phyloP scores from a whole-genome alignment of 495 filamentous ascomycete species.

The Bombardia bombarda region DNA sequence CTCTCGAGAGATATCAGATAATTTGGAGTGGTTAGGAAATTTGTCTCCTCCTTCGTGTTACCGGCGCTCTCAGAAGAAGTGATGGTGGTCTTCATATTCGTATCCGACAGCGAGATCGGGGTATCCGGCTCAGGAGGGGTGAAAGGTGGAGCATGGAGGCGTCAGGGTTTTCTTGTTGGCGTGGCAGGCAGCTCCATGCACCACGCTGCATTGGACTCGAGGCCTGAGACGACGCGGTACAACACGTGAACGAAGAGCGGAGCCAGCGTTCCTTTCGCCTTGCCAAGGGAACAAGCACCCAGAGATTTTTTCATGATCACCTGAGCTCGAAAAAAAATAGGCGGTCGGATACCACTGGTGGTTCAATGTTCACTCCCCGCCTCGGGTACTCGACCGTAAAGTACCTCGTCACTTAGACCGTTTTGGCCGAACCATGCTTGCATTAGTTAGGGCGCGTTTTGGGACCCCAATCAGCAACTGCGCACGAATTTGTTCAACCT shows the following conservation, averaged over 20 bases:
- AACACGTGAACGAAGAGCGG: neutral
- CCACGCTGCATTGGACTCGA: neutral
- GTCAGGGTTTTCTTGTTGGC: conserved; percentile 10
- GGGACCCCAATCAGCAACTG: too few species aligned
- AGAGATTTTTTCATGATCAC: conserved; percentile 20
- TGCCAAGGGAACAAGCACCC: conserved; percentile 13
- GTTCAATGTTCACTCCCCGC: neutral
- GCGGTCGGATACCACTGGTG: neutral
- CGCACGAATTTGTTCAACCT: too few species aligned
- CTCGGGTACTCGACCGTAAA: neutral
- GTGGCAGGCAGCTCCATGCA: neutral
- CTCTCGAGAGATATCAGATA: too few species aligned
- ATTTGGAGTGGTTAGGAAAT: too few species aligned
- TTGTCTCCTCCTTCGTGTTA: too few species aligned
- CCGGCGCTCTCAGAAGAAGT: too few species aligned
- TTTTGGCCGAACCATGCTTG: too few species aligned
- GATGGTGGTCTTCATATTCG: too few species aligned
- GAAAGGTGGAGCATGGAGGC: conserved; percentile 13
- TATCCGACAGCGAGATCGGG: conserved; percentile 11
- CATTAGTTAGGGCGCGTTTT: too few species aligned
- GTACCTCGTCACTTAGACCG: conserved; percentile 1
- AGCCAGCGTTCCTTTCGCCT: conserved; percentile 9
- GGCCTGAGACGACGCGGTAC: neutral
- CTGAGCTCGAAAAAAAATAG: conserved; percentile 17
- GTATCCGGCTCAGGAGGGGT: conserved; percentile 13